Base-by-base conservation (phyloP, 2,329 filamentous ascomycete genomes). In the Xylariaceae sp. region DNA sequence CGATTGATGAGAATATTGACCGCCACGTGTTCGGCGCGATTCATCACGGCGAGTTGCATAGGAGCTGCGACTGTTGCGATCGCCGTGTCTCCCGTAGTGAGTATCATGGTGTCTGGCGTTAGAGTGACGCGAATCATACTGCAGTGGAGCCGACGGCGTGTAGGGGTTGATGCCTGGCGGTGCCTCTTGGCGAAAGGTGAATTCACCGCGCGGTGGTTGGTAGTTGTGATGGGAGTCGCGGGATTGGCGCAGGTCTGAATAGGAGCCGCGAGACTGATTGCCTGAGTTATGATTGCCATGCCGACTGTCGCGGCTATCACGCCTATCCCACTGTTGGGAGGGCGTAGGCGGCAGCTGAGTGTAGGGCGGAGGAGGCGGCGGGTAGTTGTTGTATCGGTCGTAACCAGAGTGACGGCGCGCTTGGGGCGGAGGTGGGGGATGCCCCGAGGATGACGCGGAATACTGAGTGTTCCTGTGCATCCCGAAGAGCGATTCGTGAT, bases 111-210 rank as follows among this genome's bases (percentile, higher is more conserved):
- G 27, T 29, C 7, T 32, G 19, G 45, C 8, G 5, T 50, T 43
- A 42, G 55, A 52, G 31, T 44, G 41, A 44, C 61, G 2, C n/a
- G 40, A 55, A 19, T 35, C 55, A 53, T 60, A 59, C 56, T 40
- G 46, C 8, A 43, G 29, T 29, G 55, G 43, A 12, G 51, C 29
- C 3, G 59, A 57, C 56, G 55, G 69, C 5, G 68, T 62, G 52
- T 73, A 73, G 4, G 65, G 67, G 34, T 72, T 67, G 12, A 83
- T 69, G 3, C 79, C 79, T 0, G 74, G 60, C 3, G 80, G 80
- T 49, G 77, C 78, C 8, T 80, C 74, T 42, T 76, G 69, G 5
- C 77, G 76, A 55, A 84, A 84, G 0, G 77, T 79, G 63, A 84
- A 84, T 49, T 83, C 79, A 39, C 79, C 67, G 49, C 72, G 72